Evolutionary conservation across 306 rosid species (phyloP), one percentile per base, ranked within the genome.

Genomic region (Medicago lupulina): DNA sequence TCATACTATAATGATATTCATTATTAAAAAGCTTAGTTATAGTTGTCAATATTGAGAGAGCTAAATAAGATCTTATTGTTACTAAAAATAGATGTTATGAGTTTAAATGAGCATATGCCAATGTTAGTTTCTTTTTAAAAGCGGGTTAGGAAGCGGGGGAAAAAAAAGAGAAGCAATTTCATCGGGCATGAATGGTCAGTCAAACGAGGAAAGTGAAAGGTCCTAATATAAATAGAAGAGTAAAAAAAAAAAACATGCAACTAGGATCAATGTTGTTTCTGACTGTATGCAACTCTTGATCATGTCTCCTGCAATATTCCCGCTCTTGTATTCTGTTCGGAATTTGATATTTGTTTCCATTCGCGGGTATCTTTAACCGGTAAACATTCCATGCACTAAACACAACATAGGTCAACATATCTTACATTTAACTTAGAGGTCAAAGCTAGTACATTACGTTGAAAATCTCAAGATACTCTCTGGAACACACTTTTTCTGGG

Each of bases 391-490:
- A 38, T 64, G 15, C 11, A 39, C 4, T 39, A 64, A 64, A 28
- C 70, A 31, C 50, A 46, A 34, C 39, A 67, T 21, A 44, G 6
- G 51, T n/a, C 58, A 28, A n/a, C 47, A 57, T 67, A 44, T 44
- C n/a, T 28, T 76, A n/a, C 66, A 41, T 18, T 63, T 44, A 64
- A 40, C 53, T 38, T 19, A 51, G 2, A 19, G 5, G 14, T 5
- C 55, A 67, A 41, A 21, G 13, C 55, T 16, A 40, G 44, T 53
- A 50, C 44, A 53, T 21, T 21, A 66, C 3, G 7, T 15, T 50
- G 67, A 67, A 17, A 57, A 28, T 69, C n/a, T 41, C 51, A 69
- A 77, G 31, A 67, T 12, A 50, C 39, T 4, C 47, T 31, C 2
- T 9, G n/a, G 6, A 12, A 67, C 49, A 66, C 10, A 67, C 36